Percentiles rank a stretch among this genome's conserved stretches.
phyloP scores from a whole-genome alignment of 257 asterid species.

The Paulownia fortunei region DNA sequence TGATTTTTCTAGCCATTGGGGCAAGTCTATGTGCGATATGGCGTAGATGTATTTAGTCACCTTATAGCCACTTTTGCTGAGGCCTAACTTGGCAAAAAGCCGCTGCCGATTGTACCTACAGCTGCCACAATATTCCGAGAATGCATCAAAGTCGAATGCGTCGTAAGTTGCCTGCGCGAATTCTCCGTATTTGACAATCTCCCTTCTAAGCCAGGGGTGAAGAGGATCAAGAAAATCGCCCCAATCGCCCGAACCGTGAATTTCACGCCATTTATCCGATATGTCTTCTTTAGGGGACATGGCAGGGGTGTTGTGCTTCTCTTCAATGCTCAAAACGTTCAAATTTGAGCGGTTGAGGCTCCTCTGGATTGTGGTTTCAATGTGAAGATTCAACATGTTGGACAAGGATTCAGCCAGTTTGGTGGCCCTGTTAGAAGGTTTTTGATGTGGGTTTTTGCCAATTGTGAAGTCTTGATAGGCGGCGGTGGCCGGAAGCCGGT shows the following conservation, averaged over 20 bases:
- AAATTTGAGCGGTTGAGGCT: constrained; percentile 28
- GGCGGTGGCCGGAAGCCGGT: background rate
- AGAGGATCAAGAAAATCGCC: constrained; percentile 68
- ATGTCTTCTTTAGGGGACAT: constrained; percentile 68
- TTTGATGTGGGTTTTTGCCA: constrained; percentile 27
- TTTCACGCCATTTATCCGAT: constrained; percentile 56
- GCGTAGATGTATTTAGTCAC: constrained; percentile 68
- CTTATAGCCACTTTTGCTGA: constrained; percentile 46
- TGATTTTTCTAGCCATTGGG: constrained; percentile 69
- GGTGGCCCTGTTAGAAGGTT: constrained; percentile 44
- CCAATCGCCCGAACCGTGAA: constrained; percentile 72
- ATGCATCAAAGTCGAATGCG: constrained; percentile 67
- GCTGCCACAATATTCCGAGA: constrained; percentile 76
- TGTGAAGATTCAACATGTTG: constrained; percentile 51
- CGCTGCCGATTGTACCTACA: constrained; percentile 56
- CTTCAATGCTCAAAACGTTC: constrained; percentile 28
- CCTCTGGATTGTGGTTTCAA: constrained; percentile 47
- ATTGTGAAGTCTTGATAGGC: constrained; percentile 31
- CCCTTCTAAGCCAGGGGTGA: constrained; percentile 65
- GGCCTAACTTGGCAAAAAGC: constrained; percentile 58
- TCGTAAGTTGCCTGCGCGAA: constrained; percentile 82
- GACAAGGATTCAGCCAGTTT: constrained; percentile 58
- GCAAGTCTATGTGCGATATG: constrained; percentile 70
- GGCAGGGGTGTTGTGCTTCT: constrained; percentile 52
- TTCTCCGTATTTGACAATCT: constrained; percentile 78